Evolutionary conservation across 768 basidiomycete species (phyloP).

Genomic region (Macrolepiota dolichaula): DNA sequence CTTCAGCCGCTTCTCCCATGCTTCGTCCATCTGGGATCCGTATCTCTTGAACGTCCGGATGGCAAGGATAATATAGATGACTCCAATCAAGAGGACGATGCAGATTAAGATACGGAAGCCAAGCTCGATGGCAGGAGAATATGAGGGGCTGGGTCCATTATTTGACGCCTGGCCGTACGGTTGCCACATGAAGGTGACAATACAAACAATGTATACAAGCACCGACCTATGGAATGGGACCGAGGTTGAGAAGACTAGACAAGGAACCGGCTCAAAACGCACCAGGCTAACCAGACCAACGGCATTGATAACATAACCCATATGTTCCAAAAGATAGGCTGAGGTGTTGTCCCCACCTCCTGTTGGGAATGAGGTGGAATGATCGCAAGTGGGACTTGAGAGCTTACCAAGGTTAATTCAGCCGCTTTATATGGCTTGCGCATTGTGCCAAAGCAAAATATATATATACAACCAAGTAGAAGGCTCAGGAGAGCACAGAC

Average conservation of each 20-base stretch:
- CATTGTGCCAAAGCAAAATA: slow-evolving; percentile 60
- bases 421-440: slow-evolving; percentile 56
- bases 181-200: slow-evolving; percentile 53
- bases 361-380: background rate
- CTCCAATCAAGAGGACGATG: slow-evolving; percentile 35
- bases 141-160: slow-evolving; percentile 18
- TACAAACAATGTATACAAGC: slow-evolving; percentile 36
- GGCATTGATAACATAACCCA: slow-evolving; percentile 14
- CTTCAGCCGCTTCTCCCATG: slow-evolving; percentile 5
- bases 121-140: background rate
- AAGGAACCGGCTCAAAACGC: background rate
- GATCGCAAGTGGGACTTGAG: no score
- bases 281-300: slow-evolving; percentile 58
- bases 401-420: slow-evolving; percentile 47
- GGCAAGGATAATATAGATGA: slow-evolving; percentile 42
- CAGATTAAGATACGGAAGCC: slow-evolving; percentile 35
- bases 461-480: slow-evolving; percentile 57
- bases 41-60: slow-evolving; percentile 42
- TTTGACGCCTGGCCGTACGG: slow-evolving; percentile 16
- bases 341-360: background rate
- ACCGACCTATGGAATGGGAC: background rate
- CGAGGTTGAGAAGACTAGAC: background rate
- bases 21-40: slow-evolving; percentile 21
- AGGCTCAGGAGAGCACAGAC: slow-evolving; percentile 58
- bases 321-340: slow-evolving; percentile 14